Evolutionary conservation across 257 asterid species (phyloP).

Genomic region (Nemophila menziesii): DNA sequence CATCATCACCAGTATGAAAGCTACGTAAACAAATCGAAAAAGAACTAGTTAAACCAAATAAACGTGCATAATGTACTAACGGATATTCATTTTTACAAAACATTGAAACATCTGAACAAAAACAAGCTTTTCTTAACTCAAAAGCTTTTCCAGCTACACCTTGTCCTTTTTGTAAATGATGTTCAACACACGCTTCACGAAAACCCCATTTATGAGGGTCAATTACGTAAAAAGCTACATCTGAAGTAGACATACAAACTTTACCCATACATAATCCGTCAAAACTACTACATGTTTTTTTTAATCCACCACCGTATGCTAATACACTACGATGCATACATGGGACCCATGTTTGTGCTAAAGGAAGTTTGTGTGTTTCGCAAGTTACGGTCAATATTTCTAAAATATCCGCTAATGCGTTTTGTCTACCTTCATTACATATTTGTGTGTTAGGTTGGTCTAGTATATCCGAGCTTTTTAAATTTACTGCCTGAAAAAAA

Average conservation of each 20-base stretch:
- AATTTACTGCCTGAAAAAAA: constrained; percentile 80
- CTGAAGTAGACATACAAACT: constrained; percentile 84
- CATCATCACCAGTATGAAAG: constrained; percentile 69
- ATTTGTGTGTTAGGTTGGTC: constrained; percentile 73
- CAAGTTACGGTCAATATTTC: constrained; percentile 76
- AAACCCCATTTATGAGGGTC: constrained; percentile 89
- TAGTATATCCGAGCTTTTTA: constrained; percentile 84
- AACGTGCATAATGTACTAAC: constrained; percentile 81
- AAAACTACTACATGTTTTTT: constrained; percentile 84
- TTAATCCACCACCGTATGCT: constrained; percentile 73
- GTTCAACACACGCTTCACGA: constrained; percentile 85
- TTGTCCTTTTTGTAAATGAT: constrained; percentile 82
- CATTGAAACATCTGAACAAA: constrained; percentile 54
- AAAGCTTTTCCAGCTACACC: constrained; percentile 89
- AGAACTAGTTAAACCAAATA: constrained; percentile 63
- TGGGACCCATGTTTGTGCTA: constrained; percentile 97
- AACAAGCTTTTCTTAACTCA: constrained; percentile 44
- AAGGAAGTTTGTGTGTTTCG: constrained; percentile 71
- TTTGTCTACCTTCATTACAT: constrained; percentile 82
- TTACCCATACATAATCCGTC: constrained; percentile 95
- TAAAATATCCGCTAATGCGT: constrained; percentile 71
- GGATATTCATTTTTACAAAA: constrained; percentile 87
- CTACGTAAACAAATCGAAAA: constrained; percentile 73
- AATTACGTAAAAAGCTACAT: constrained; percentile 67
- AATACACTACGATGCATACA: constrained; percentile 73